Evolutionary conservation across 805 yeast species (phyloP), one percentile per base, ranked within the genome.

Genomic region (Candida ponderosae): DNA sequence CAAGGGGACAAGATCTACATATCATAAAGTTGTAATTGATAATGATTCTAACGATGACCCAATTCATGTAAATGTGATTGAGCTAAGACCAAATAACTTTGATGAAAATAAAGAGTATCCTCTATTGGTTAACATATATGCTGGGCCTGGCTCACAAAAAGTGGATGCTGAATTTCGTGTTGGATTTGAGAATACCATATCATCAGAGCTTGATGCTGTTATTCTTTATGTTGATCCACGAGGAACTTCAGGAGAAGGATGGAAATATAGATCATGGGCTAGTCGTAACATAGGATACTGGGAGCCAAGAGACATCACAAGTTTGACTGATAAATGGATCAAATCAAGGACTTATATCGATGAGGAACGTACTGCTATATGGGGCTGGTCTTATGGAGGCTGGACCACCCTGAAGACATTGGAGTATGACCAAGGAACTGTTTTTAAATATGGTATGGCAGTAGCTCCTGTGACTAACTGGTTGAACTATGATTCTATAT

Each of bases 311-410:
- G 95, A 84, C 54, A 60, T 84, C 13, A 66, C 72, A 0, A 64
- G 63, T 4, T 69, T 76, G 0, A 68, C 76, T 0, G 57, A 71
- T 30, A 65, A 63, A 27, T 78, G 76, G 53, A 68, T 82, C 6
- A 58, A 57, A 1, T 54, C 66, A 19, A 40, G 55, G 20, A 40
- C 37, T 0, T 70, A 69, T 41, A 66, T 84, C 16, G 81, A 82
- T 51, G 47, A 47, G 4, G 63, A 68, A 1, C 64, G 64, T 39
- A 74, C 81, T 4, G 85, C 87, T 0, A 69, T 83, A 29, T 84
- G 93, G 89, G 95, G 95, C 14, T 84, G 93, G 89, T 80, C 89
- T 1, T 84, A 82, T 56, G 95, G 95, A 38, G 95, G 90, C 1
- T 84, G 79, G 51, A 66, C 80, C 8, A 79, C 90, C 0, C 59